Evolutionary conservation across 2,329 filamentous ascomycete species (phyloP), one percentile per base, ranked within the genome.

Genomic region (Cadophora sp.): DNA sequence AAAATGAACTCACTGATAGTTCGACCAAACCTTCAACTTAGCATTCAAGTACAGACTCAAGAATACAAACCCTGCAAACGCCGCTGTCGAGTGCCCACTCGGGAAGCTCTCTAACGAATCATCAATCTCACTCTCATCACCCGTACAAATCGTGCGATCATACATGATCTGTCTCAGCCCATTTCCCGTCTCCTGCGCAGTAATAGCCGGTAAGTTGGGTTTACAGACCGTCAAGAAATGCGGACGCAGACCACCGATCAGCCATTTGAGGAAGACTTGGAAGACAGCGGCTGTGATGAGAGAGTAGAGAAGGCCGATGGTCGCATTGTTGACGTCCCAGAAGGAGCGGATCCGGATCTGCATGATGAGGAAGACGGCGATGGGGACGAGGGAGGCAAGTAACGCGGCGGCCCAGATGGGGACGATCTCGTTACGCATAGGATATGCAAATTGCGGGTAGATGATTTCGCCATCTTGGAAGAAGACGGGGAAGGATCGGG

Each of bases 31-130:
- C 83, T 93, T 93, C 72, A 94, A 84, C 81, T 93, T 93, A 59
- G 89, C 91, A 78, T 93, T 93, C 55, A 94, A 85, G 80, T 93
- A 94, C 1, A 93, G 82, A 72, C 85, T 90, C 2, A 93, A 80
- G 76, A 87, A 93, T 26, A 92, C 84, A 73, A 92, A 91, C 5
- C 90, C 90, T 0, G 89, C 89, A 68, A 92, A 93, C 0, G 90
- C 90, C 0, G 91, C 91, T 0, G 91, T 92, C 5, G 89, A 89
- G 78, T 94, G 91, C 0, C 92, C 92, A 1, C 87, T 91, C 0
- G 91, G 91, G 79, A 94, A 90, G 0, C 87, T 90, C 76, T 92
- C 89, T 0, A 93, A 83, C 1, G 84, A 84, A 76, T 93, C 90
- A 76, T 92, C 85, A 79, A 93, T 91, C 74, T 89, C 79, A 11